Conservation (phyloP, 2,329 filamentous ascomycete species). For the Colletotrichum sp. region DNA sequence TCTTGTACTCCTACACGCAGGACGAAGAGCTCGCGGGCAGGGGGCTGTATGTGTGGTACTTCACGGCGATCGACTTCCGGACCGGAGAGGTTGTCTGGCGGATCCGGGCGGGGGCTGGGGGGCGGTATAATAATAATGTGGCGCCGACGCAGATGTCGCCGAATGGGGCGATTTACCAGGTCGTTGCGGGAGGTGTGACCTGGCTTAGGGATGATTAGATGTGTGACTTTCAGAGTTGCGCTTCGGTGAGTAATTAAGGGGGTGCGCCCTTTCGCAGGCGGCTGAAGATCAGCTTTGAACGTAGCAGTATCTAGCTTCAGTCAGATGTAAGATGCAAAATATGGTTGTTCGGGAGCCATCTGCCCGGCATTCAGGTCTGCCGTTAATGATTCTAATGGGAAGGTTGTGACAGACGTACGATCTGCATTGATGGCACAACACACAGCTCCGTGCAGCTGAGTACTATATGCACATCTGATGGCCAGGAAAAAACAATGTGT, state of each 20-base stretch:
- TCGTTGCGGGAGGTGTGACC: neutral
- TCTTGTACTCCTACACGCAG: neutral
- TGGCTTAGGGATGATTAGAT: neutral
- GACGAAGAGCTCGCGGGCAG: neutral
- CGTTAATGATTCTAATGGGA: neutral
- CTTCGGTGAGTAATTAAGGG: neutral
- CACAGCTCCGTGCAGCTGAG: neutral
- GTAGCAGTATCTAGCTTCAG: neutral
- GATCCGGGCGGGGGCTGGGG: neutral
- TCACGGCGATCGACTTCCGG: neutral
- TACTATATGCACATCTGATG: neutral
- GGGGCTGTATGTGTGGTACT: neutral
- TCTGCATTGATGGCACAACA: neutral
- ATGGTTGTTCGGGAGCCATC: neutral
- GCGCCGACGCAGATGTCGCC: neutral
- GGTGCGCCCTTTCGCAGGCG: neutral
- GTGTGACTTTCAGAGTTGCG: neutral
- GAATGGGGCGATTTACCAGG: neutral
- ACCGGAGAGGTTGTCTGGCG: neutral
- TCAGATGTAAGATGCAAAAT: accelerated
- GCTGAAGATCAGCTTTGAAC: neutral
- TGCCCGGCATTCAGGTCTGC: neutral
- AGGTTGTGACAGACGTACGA: neutral
- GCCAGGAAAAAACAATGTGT: too few relatives aligned
- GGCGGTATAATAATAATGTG: neutral